A percentile compares a stretch with the other conserved stretches of the same genome.
Evolutionary conservation across 1,284 basidiomycete species (phyloP).

Genomic region (Rhodotorula sp.): DNA sequence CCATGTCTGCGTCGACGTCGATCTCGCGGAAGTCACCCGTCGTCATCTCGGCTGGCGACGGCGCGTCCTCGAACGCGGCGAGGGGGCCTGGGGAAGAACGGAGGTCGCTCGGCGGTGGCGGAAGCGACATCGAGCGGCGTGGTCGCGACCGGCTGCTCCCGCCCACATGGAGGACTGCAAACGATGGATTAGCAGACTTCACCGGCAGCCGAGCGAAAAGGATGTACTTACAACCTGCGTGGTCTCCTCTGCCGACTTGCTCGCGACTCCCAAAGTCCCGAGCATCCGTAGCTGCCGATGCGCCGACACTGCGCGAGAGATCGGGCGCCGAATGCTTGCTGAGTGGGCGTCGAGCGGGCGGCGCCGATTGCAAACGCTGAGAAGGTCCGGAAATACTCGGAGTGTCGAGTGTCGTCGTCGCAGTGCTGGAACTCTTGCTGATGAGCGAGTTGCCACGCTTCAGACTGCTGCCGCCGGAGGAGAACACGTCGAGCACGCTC

Average conservation of each 20-base stretch:
- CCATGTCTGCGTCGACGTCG: not conserved
- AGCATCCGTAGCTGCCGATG: not conserved
- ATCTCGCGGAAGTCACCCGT: conserved; percentile 4
- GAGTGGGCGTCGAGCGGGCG: not conserved
- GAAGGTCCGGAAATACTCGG: conserved; percentile 10
- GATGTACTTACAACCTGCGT: no score
- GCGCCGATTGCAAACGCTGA: not conserved
- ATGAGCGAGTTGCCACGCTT: conserved; percentile 29
- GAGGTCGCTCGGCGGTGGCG: conserved; percentile 6
- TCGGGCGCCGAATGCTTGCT: conserved; percentile 22
- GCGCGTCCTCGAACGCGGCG: not conserved
- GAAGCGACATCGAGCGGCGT: conserved; percentile 24
- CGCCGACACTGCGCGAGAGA: conserved; percentile 2
- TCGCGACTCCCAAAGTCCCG: no score
- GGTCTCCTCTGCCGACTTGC: not conserved
- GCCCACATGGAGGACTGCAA: no score
- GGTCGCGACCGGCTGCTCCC: not conserved
- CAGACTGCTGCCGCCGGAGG: conserved; percentile 14
- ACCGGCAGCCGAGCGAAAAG: no score
- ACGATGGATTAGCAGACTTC: no score
- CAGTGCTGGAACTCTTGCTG: conserved; percentile 31
- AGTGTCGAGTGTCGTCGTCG: conserved; percentile 25
- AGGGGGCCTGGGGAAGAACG: not conserved
- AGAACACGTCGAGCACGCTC: conserved; percentile 30
- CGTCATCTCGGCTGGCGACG: not conserved